phyloP scores from a whole-genome alignment of 1,284 basidiomycete genomes.

The Ceratobasidium sp. region DNA sequence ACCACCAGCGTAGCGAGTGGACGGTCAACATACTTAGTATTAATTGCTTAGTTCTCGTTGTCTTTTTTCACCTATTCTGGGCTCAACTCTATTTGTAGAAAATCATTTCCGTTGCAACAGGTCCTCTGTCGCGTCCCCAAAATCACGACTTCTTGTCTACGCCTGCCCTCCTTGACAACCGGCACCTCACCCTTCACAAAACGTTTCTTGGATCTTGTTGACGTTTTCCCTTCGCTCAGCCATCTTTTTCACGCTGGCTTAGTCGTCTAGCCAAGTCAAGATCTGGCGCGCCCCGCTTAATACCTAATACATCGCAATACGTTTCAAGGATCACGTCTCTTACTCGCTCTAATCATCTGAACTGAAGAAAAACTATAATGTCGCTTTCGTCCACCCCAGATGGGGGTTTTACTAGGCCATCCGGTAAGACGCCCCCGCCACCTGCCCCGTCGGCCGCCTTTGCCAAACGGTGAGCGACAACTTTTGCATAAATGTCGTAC shows the following conservation, averaged over 20 bases:
- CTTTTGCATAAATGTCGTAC: constrained; percentile 32
- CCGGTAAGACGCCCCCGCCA: constrained; percentile 82
- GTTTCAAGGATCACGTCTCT: constrained; percentile 7
- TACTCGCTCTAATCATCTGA: constrained; percentile 26
- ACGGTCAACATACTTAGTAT: constrained; percentile 44
- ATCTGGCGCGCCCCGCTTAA: constrained; percentile 34
- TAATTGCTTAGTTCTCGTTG: constrained; percentile 44
- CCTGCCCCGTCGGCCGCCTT: constrained; percentile 89
- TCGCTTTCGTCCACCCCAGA: constrained; percentile 44
- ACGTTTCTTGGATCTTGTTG: constrained; percentile 20
- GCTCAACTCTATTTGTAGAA: constrained; percentile 44
- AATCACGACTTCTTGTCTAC: constrained; percentile 32
- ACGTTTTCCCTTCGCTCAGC: not conserved
- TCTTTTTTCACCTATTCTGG: constrained; percentile 42
- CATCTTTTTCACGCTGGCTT: constrained; percentile 29
- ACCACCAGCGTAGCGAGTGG: constrained; percentile 43
- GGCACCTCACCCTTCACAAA: constrained; percentile 19
- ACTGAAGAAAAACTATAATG: constrained; percentile 45
- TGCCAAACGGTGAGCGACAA: constrained; percentile 75
- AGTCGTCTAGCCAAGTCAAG: constrained; percentile 6
- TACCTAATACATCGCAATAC: constrained; percentile 35
- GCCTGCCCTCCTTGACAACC: constrained; percentile 38
- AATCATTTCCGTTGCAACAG: constrained; percentile 42
- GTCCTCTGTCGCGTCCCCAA: constrained; percentile 36
- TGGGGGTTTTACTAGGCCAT: constrained; percentile 79